Conservation (phyloP, 2,329 filamentous ascomycete genomes). For the Beauveria medogensis region DNA sequence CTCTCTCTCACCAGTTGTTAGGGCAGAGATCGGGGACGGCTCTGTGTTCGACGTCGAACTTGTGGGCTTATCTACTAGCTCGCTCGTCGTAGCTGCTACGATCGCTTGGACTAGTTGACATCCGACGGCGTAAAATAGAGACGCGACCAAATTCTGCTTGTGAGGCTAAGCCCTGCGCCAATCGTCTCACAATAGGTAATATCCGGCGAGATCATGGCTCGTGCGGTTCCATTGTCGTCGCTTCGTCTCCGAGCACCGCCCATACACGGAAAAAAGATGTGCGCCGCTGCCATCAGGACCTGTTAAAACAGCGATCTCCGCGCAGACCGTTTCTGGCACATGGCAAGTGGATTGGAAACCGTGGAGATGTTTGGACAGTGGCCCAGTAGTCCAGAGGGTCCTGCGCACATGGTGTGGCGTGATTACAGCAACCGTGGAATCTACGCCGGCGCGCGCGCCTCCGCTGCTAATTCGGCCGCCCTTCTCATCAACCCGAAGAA, state of each 20-base stretch:
- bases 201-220: neutral
- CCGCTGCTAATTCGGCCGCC: neutral
- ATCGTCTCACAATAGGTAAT: neutral
- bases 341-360: neutral
- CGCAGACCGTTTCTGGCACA: neutral
- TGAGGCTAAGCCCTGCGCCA: neutral
- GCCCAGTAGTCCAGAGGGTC: neutral
- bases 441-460: neutral
- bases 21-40: no score
- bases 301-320: neutral
- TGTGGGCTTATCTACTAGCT: no score
- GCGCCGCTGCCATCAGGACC: no score
- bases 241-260: no score
- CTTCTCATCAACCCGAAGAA: neutral
- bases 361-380: neutral
- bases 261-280: no score
- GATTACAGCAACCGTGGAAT: neutral
- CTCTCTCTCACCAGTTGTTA: no score
- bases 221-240: no score
- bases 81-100: no score
- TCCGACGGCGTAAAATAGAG: no score
- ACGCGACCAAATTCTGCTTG: no score
- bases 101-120: no score
- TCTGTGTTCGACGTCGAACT: no score
- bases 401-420: neutral